A percentile compares a stretch with the other conserved stretches of the same genome.
phyloP scores from a whole-genome alignment of 192 early-diverging fungal species.

The Lobulomyces angularis region DNA sequence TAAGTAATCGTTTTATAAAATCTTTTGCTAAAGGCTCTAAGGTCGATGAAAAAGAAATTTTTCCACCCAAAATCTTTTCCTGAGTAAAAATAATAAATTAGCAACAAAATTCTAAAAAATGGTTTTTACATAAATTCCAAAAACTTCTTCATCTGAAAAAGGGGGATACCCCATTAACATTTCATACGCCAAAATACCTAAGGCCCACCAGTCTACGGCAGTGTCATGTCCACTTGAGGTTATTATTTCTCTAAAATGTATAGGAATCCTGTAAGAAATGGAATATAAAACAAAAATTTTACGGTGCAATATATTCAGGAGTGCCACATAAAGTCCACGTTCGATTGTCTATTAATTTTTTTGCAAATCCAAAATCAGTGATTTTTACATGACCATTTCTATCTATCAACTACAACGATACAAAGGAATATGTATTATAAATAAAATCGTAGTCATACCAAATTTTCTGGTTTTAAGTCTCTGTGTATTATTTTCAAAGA shows the following conservation, averaged over 20 bases:
- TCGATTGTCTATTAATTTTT: conserved; percentile 46
- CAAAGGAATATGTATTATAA: background rate
- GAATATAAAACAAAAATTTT: too few species aligned
- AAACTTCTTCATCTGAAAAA: conserved; percentile 95
- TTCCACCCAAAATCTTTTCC: conserved; percentile 93
- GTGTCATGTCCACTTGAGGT: conserved; percentile 94
- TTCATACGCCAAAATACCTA: conserved; percentile 95
- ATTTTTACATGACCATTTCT: conserved; percentile 88
- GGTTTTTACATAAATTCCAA: conserved; percentile 97
- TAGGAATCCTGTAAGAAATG: background rate
- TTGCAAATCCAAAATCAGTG: conserved; percentile 97
- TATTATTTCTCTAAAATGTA: conserved; percentile 89
- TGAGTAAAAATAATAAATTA: too few species aligned
- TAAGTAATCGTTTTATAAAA: conserved; percentile 80
- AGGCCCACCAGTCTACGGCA: conserved; percentile 98
- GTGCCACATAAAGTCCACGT: conserved; percentile 99
- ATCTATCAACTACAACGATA: conserved; percentile 50
- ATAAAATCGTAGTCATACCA: conserved; percentile 17
- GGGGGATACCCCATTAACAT: conserved; percentile 97
- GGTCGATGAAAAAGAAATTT: conserved; percentile 77
- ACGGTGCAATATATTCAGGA: conserved; percentile 92
- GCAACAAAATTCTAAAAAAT: too few species aligned
- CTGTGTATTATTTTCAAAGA: conserved; percentile 89
- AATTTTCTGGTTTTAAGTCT: conserved; percentile 85
- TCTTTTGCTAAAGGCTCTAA: conserved; percentile 77